Conservation (phyloP, 2,329 filamentous ascomycete species). For the Xylaria sp. region DNA sequence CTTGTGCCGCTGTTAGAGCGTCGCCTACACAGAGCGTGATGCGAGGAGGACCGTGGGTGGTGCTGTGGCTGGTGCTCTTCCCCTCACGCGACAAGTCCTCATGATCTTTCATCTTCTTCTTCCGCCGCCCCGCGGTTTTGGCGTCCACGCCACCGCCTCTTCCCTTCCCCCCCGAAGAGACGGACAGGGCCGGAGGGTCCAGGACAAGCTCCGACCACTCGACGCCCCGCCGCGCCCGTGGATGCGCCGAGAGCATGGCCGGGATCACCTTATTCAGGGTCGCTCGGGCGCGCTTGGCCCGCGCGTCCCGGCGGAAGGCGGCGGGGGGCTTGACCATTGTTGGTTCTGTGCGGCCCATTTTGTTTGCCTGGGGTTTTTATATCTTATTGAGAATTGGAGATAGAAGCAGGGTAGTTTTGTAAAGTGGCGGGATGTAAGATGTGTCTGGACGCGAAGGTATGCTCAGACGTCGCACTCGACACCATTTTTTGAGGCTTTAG, state of each 20-base stretch:
- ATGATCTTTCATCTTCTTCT: background rate
- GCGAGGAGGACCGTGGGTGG: constrained; percentile 38
- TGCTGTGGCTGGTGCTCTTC: background rate
- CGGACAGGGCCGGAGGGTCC: constrained; percentile 41
- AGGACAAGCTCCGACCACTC: constrained; percentile 61
- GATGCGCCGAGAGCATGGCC: constrained; percentile 61
- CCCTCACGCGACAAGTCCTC: background rate
- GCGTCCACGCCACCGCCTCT: background rate
- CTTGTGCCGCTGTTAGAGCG: constrained; percentile 62
- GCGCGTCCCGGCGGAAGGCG: constrained; percentile 48
- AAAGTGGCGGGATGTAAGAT: background rate
- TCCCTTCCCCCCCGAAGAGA: background rate
- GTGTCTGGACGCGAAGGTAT: background rate
- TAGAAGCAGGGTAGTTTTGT: background rate
- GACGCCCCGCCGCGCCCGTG: constrained; percentile 64
- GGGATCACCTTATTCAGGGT: constrained; percentile 70
- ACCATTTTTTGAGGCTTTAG: too few relatives aligned
- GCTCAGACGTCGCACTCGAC: background rate
- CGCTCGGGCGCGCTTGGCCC: constrained; percentile 64
- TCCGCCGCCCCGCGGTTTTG: background rate
- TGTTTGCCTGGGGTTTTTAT: background rate
- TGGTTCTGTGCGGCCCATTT: constrained; percentile 48
- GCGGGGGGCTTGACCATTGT: constrained; percentile 45
- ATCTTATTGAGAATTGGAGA: background rate
- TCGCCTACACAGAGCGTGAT: constrained; percentile 61